Percentiles rank a stretch among this genome's conserved stretches.
phyloP scores from a whole-genome alignment of 2,329 filamentous ascomycete species.

The Colletotrichum agaves region DNA sequence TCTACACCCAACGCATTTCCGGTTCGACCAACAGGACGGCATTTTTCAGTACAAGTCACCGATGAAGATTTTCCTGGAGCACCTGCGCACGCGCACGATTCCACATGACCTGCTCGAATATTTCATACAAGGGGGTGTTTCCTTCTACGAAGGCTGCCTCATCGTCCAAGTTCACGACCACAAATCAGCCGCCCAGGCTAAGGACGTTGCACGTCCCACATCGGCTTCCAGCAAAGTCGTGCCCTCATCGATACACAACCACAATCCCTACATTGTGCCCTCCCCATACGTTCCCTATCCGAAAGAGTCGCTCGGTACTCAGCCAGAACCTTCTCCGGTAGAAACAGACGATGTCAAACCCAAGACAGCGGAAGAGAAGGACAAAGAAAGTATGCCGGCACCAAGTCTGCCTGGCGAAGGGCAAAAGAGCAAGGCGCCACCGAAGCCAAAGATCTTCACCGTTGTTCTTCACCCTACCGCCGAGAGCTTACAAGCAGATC shows the following conservation, averaged over 20 bases:
- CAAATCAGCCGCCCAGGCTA: slow-evolving; percentile 71
- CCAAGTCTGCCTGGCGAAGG: slow-evolving; percentile 59
- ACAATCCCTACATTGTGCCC: slow-evolving; percentile 89
- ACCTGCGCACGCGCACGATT: slow-evolving; percentile 79
- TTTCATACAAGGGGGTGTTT: slow-evolving; percentile 75
- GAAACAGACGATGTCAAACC: slow-evolving; percentile 50
- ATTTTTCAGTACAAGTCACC: slow-evolving; percentile 93
- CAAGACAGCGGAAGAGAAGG: slow-evolving; percentile 54
- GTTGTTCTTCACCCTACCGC: slow-evolving; percentile 87
- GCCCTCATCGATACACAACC: slow-evolving; percentile 90
- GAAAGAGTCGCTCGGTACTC: slow-evolving; percentile 54
- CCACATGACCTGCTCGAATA: slow-evolving; percentile 90
- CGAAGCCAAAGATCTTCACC: slow-evolving; percentile 76
- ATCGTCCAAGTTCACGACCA: slow-evolving; percentile 96
- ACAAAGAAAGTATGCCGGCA: slow-evolving; percentile 69
- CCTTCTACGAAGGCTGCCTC: slow-evolving; percentile 93
- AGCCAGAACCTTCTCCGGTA: slow-evolving; percentile 33
- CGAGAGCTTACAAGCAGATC: slow-evolving; percentile 78
- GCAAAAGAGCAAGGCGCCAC: slow-evolving; percentile 55
- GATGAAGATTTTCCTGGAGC: slow-evolving; percentile 84
- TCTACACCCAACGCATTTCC: slow-evolving; percentile 85
- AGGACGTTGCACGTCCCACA: slow-evolving; percentile 65
- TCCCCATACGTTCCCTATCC: slow-evolving; percentile 86
- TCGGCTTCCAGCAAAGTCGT: slow-evolving; percentile 70
- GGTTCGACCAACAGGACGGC: slow-evolving; percentile 93